These are phyloP conservation scores for Orbilia oligospora DNA, from an alignment of 2,329 filamentous ascomycete genomes.

Conservation along the genomic window DNA sequence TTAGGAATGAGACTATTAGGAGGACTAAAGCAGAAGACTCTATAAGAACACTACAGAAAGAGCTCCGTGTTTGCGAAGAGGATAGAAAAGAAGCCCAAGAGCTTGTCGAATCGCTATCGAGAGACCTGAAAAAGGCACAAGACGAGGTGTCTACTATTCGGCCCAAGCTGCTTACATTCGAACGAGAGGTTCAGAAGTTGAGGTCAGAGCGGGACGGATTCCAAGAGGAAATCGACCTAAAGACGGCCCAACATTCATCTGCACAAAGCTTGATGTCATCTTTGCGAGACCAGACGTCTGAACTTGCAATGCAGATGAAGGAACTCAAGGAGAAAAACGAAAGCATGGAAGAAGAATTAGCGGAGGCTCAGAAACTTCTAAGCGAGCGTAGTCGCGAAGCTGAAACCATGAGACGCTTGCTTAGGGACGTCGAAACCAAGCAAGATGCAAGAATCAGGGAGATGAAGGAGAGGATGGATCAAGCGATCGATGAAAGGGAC, in stretches of 20 bases:
- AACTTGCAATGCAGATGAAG: conserved; percentile 91
- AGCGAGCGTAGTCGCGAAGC: conserved; percentile 90
- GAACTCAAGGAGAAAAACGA: conserved; percentile 86
- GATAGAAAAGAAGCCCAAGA: conserved; percentile 84
- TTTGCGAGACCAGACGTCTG: conserved; percentile 92
- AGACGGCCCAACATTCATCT: conserved; percentile 85
- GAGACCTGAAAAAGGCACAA: conserved; percentile 79
- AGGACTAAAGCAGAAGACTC: conserved; percentile 84
- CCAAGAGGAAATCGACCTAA: conserved; percentile 85
- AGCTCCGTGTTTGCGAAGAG: conserved; percentile 81
- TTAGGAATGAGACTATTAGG: conserved; percentile 69
- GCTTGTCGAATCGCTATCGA: conserved; percentile 77
- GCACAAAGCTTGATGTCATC: conserved; percentile 84
- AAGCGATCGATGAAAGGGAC: conserved; percentile 93
- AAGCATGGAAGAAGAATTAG: conserved; percentile 90
- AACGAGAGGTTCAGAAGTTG: conserved; percentile 79
- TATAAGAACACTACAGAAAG: conserved; percentile 79
- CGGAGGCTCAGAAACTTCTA: conserved; percentile 87
- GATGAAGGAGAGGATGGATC: conserved; percentile 88
- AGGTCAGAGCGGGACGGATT: conserved; percentile 77
- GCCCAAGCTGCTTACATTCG: conserved; percentile 76
- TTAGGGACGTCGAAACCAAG: conserved; percentile 87
- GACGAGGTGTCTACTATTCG: conserved; percentile 80
- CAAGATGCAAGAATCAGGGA: conserved; percentile 87
- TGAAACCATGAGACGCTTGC: conserved; percentile 91